These are phyloP conservation scores for Straminergon stramineum DNA, from an alignment of 225 moss, liverwort and hornwort genomes.

Conservation along the genomic window DNA sequence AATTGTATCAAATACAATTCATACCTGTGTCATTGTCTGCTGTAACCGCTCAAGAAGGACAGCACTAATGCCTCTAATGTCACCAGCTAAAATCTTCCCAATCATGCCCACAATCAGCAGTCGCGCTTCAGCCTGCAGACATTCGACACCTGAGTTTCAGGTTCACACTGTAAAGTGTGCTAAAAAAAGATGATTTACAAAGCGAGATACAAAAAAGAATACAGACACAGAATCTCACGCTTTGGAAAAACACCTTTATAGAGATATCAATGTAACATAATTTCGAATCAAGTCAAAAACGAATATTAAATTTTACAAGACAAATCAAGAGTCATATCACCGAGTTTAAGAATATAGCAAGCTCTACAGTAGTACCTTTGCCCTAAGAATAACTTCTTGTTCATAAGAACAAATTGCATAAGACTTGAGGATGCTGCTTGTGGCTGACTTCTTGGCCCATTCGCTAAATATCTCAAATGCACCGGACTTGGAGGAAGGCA, in stretches of 20 bases:
- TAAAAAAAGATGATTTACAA: neutral
- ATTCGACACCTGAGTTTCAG: neutral
- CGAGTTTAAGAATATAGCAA: neutral
- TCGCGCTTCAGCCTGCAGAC: slow-evolving; percentile 71
- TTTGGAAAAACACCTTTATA: neutral
- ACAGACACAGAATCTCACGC: neutral
- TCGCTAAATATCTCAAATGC: slow-evolving; percentile 54
- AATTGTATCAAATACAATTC: neutral
- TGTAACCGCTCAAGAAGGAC: slow-evolving; percentile 51
- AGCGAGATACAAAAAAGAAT: neutral
- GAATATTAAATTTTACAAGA: neutral
- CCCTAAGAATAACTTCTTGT: slow-evolving; percentile 49
- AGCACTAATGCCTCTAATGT: slow-evolving; percentile 63
- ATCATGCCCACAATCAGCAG: slow-evolving; percentile 81
- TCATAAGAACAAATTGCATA: slow-evolving; percentile 66
- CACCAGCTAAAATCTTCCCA: slow-evolving; percentile 74
- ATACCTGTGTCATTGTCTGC: slow-evolving; percentile 48
- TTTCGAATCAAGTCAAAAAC: neutral
- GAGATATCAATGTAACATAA: neutral
- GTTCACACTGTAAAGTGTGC: neutral
- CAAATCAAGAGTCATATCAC: neutral
- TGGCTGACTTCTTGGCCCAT: slow-evolving; percentile 51
- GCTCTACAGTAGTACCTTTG: slow-evolving; percentile 44
- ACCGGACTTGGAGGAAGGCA: slow-evolving; percentile 50
- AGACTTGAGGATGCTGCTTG: slow-evolving; percentile 59